Base-by-base conservation (phyloP, 1,139 yeast species). In the Kurtzmaniella quercitrusa region DNA sequence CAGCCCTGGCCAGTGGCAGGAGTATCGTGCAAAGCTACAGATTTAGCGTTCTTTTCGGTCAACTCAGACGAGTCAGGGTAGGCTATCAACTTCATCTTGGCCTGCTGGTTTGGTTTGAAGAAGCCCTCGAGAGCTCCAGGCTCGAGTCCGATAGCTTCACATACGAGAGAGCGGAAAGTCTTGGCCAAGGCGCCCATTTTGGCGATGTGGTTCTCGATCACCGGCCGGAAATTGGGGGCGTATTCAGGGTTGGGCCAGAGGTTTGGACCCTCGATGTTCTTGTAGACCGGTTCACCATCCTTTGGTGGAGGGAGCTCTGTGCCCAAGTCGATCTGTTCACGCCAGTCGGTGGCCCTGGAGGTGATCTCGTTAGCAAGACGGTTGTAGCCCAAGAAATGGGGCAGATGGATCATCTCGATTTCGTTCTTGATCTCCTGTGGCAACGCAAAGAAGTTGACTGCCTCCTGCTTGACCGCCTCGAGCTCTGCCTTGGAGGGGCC, bases 261-360 rank as follows among this genome's bases (percentile, higher is more conserved):
- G 51, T 81, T 81, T 11, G 89, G 88, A 0, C 89, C 89, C 49
- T 79, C 82, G 43, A 82, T 68, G 49, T 80, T 77, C 45, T 68
- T 62, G 65, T 82, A 82, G 15, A 77, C 51, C 7, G 46, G 46
- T 19, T 69, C 76, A 12, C 60, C 70, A 16, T 62, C 50, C 2
- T 41, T 39, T 5, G 46, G 46, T 5, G 44, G 68, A 1, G 79
- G 77, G 19, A 77, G 62, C 44, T 81, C 85, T 1, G 85, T 79
- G 2, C 81, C 88, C 49, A 82, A 66, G 55, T 82, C 89, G 48
- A 79, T 79, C 61, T 82, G 88, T 54, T 82, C 88, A 49, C 89
- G 66, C 77, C 84, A 73, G 53, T 82, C 89, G 8, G 79, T 72
- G 34, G 69, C 70, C 38, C 66, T 64, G 5, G 84, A 81, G 0